These are phyloP conservation scores for Acrocalymma vagum DNA, from an alignment of 2,329 filamentous ascomycete species.

Conservation along the genomic window DNA sequence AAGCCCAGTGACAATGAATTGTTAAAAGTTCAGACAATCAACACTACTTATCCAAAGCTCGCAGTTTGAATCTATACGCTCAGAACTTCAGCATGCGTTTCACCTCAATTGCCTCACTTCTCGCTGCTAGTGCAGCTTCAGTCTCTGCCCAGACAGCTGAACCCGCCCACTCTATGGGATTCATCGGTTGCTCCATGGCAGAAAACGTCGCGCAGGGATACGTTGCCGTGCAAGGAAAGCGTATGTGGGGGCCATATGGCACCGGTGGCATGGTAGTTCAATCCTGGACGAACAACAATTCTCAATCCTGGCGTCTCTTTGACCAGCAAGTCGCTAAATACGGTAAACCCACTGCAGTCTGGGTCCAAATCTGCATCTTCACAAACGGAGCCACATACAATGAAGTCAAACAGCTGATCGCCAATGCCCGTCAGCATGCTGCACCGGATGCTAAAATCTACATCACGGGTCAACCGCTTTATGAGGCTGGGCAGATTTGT, in stretches of 20 bases:
- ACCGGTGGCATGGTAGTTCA: conserved; percentile 14
- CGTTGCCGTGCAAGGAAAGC: conserved; percentile 8
- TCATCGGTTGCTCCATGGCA: conserved; percentile 15
- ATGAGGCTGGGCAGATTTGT: too few relatives aligned
- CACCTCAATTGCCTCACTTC: too few relatives aligned
- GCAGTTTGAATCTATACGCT: too few relatives aligned
- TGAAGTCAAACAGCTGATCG: too few relatives aligned
- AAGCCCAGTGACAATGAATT: too few relatives aligned
- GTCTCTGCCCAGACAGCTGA: conserved; percentile 3
- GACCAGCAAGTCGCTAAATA: conserved; percentile 12
- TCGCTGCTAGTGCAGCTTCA: neutral
- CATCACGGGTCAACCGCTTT: too few relatives aligned
- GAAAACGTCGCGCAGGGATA: conserved; percentile 15
- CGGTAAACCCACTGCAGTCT: conserved; percentile 13
- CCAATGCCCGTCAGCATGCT: too few relatives aligned
- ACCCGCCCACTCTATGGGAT: conserved; percentile 12
- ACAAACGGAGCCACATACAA: too few relatives aligned
- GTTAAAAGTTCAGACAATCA: too few relatives aligned
- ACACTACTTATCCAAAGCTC: too few relatives aligned
- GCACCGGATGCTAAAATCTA: too few relatives aligned
- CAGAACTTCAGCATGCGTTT: too few relatives aligned
- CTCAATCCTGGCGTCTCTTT: conserved; percentile 8
- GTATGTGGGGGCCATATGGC: conserved; percentile 14
- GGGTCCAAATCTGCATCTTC: conserved; percentile 13
- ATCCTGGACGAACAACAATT: conserved; percentile 14